phyloP scores from a whole-genome alignment of 495 filamentous ascomycete species.

The Hypomontagnella submonticulosa region DNA sequence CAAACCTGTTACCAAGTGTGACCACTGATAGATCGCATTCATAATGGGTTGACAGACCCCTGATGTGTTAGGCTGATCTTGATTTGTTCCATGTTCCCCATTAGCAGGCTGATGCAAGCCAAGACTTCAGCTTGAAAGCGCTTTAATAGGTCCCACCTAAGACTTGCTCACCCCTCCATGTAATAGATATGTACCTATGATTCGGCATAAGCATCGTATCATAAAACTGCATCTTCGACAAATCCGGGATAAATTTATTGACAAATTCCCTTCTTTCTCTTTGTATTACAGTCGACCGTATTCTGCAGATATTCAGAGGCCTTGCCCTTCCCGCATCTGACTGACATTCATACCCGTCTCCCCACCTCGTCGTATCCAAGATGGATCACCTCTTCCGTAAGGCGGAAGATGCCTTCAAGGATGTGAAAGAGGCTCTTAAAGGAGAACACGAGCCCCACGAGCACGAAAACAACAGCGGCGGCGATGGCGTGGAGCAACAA shows the following conservation, averaged over 20 bases:
- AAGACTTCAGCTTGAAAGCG: slow-evolving; percentile 38
- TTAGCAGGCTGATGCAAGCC: slow-evolving; percentile 41
- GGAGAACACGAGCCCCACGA: slow-evolving; percentile 54
- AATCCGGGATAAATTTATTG: slow-evolving; percentile 15
- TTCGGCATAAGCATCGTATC: slow-evolving; percentile 12
- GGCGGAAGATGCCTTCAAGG: slow-evolving; percentile 51
- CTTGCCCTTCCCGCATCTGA: neutral
- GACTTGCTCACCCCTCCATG: slow-evolving; percentile 32
- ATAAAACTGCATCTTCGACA: neutral
- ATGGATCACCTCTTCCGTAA: slow-evolving; percentile 50
- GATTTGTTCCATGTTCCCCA: slow-evolving; percentile 15
- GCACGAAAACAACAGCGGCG: slow-evolving; percentile 37
- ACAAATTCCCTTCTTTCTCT: neutral
- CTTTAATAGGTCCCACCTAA: slow-evolving; percentile 25
- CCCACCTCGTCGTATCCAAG: slow-evolving; percentile 16
- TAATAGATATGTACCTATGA: slow-evolving; percentile 20
- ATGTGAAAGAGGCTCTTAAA: slow-evolving; percentile 37
- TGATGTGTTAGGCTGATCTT: slow-evolving; percentile 23
- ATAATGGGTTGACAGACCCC: slow-evolving; percentile 11
- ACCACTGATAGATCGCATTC: slow-evolving; percentile 24
- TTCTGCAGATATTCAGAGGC: slow-evolving; percentile 15
- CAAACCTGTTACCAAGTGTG: slow-evolving; percentile 15
- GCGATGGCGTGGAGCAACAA: slow-evolving; percentile 47
- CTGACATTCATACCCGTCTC: neutral
- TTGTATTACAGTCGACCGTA: slow-evolving; percentile 1